A percentile compares a stretch with the other conserved stretches of the same genome.
Evolutionary conservation across 306 rosid genomes (phyloP).

Genomic region (Gillenia trifoliata): DNA sequence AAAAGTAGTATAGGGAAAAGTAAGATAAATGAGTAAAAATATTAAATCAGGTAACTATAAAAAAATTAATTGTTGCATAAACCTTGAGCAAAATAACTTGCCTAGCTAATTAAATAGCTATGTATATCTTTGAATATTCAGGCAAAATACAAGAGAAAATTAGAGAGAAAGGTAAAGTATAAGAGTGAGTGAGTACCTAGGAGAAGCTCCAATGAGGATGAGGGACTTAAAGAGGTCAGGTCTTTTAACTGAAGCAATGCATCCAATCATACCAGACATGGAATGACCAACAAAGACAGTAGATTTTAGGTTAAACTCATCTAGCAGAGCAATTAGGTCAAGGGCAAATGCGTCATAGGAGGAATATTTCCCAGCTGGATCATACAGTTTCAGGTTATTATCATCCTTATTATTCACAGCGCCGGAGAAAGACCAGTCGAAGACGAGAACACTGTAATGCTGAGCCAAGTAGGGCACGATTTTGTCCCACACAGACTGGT

Average conservation of each 20-base stretch:
- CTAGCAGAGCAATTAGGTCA: constrained; percentile 52
- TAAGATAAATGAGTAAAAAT: no score
- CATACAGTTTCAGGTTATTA: constrained; percentile 27
- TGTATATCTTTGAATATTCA: no score
- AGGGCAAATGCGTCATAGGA: constrained; percentile 56
- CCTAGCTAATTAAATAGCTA: no score
- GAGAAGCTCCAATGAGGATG: constrained; percentile 78
- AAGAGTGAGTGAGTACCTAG: constrained; percentile 37
- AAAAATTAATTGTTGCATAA: background rate
- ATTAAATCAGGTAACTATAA: no score
- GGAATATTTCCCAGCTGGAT: constrained; percentile 42
- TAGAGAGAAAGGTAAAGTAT: background rate
- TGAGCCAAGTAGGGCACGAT: constrained; percentile 44
- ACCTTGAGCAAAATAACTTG: no score
- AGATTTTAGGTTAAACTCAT: constrained; percentile 44
- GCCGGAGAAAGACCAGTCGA: constrained; percentile 83
- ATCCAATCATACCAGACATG: constrained; percentile 93
- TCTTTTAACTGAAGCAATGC: constrained; percentile 74
- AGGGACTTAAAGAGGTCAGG: constrained; percentile 70
- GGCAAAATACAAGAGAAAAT: background rate
- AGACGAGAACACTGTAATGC: constrained; percentile 40
- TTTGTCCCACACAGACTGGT: constrained; percentile 86
- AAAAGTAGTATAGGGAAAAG: no score
- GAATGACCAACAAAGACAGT: constrained; percentile 73
- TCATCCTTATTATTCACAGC: constrained; percentile 26